Percentiles rank a stretch among this genome's conserved stretches.
These are phyloP conservation scores for Diaporthe ampelina DNA, from an alignment of 2,329 filamentous ascomycete species.

Conservation along the genomic window DNA sequence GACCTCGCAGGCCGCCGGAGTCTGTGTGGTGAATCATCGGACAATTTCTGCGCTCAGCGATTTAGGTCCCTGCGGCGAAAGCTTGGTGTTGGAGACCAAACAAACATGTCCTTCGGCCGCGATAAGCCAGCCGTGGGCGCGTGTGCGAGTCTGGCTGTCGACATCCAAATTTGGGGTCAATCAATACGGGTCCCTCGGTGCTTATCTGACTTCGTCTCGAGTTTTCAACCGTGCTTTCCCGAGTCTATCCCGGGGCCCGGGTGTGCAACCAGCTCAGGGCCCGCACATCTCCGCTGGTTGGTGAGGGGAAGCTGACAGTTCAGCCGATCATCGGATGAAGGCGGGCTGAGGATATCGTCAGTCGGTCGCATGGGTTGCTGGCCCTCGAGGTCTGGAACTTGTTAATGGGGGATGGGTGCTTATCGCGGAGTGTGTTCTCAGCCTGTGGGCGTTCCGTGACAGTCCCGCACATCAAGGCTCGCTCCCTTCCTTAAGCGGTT, in stretches of 20 bases:
- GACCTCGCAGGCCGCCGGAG: too few species aligned
- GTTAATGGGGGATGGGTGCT: too few species aligned
- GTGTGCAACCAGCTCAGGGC: constrained; percentile 4
- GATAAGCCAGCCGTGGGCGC: background rate
- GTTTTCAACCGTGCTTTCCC: background rate
- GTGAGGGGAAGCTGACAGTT: constrained; percentile 19
- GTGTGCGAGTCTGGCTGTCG: background rate
- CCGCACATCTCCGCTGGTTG: background rate
- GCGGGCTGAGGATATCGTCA: constrained; percentile 1
- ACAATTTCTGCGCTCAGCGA: too few species aligned
- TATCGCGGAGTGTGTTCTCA: too few species aligned
- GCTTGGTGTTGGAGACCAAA: background rate
- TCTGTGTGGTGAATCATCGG: constrained; percentile 3
- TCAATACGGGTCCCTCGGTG: background rate
- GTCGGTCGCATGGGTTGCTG: too few species aligned
- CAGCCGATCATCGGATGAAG: constrained; percentile 3
- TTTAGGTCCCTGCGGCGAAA: background rate
- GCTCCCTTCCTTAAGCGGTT: too few species aligned
- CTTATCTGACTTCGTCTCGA: constrained; percentile 11
- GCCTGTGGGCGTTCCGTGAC: too few species aligned
- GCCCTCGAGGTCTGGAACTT: too few species aligned
- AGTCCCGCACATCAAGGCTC: too few species aligned
- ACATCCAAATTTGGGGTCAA: background rate
- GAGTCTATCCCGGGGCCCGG: constrained; percentile 10
- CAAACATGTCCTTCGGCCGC: background rate